A percentile compares a stretch with the other conserved stretches of the same genome.
These are phyloP conservation scores for Cladosporium colombiae DNA, from an alignment of 2,329 filamentous ascomycete species.

Conservation along the genomic window DNA sequence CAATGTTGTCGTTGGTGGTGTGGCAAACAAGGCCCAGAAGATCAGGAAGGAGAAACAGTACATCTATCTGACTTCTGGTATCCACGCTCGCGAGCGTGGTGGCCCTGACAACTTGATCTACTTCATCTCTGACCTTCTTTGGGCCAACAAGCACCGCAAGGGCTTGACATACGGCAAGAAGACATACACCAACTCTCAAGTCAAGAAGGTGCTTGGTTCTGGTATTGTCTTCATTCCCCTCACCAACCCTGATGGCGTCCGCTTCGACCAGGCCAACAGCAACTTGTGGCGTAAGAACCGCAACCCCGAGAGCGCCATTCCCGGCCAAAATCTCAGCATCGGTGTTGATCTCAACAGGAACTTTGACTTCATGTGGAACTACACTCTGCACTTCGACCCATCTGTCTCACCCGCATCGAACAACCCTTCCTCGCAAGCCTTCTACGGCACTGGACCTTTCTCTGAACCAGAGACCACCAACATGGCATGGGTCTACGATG, in stretches of 20 bases:
- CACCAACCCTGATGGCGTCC: constrained; percentile 58
- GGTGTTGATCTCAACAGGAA: constrained; percentile 60
- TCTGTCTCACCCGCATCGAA: constrained; percentile 44
- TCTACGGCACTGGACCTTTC: constrained; percentile 53
- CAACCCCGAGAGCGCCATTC: constrained; percentile 44
- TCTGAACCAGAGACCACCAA: constrained; percentile 61
- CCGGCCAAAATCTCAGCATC: constrained; percentile 35
- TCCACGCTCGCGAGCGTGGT: constrained; percentile 61
- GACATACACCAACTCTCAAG: constrained; percentile 54
- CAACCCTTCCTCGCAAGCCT: constrained; percentile 50
- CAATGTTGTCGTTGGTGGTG: constrained; percentile 43
- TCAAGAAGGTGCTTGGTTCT: constrained; percentile 52
- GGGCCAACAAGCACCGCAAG: constrained; percentile 51
- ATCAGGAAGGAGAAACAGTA: constrained; percentile 44
- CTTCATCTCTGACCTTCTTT: constrained; percentile 59
- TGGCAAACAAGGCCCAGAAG: constrained; percentile 49
- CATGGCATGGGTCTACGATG: constrained; percentile 55
- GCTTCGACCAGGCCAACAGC: constrained; percentile 53
- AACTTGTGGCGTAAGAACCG: constrained; percentile 61
- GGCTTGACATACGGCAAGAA: constrained; percentile 56
- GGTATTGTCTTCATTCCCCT: constrained; percentile 57
- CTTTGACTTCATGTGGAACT: constrained; percentile 61
- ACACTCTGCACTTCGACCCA: constrained; percentile 48
- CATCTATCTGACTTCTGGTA: constrained; percentile 55
- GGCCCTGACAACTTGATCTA: constrained; percentile 59